phyloP scores from a whole-genome alignment of 1,139 yeast species.

The Candida albicans region DNA sequence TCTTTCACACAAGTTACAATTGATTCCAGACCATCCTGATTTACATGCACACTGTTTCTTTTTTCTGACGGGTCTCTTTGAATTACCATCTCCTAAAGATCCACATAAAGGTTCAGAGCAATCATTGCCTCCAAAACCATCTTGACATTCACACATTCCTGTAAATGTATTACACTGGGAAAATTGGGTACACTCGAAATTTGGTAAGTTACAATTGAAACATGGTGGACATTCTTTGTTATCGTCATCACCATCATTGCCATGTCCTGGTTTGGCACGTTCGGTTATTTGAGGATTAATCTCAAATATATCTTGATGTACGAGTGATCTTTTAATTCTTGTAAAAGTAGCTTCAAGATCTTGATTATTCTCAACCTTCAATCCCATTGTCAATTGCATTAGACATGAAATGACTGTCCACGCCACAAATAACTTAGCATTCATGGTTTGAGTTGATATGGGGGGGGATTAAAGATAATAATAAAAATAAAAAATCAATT shows the following conservation, averaged over 20 bases:
- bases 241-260: constrained; percentile 12
- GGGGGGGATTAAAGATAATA: not conserved
- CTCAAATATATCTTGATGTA: constrained; percentile 29
- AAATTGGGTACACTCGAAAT: constrained; percentile 86
- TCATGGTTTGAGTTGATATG: not conserved
- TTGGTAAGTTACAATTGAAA: constrained; percentile 91
- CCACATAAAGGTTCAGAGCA: constrained; percentile 93
- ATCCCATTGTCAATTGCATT: not conserved
- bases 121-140: constrained; percentile 92
- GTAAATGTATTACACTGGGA: constrained; percentile 82
- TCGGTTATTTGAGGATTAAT: constrained; percentile 14
- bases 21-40: constrained; percentile 90
- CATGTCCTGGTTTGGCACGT: constrained; percentile 4
- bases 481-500: not conserved
- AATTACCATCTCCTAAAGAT: constrained; percentile 61
- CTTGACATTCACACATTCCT: constrained; percentile 89
- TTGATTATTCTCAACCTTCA: constrained; percentile 15
- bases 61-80: constrained; percentile 60
- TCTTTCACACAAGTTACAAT: constrained; percentile 77
- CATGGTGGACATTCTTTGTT: constrained; percentile 74
- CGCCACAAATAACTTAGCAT: constrained; percentile 1
- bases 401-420: constrained; percentile 4
- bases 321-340: constrained; percentile 25
- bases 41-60: constrained; percentile 65
- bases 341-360: constrained; percentile 23